A percentile compares a stretch with the other conserved stretches of the same genome.
phyloP scores from a whole-genome alignment of 768 basidiomycete genomes.

The Collybia sp. region DNA sequence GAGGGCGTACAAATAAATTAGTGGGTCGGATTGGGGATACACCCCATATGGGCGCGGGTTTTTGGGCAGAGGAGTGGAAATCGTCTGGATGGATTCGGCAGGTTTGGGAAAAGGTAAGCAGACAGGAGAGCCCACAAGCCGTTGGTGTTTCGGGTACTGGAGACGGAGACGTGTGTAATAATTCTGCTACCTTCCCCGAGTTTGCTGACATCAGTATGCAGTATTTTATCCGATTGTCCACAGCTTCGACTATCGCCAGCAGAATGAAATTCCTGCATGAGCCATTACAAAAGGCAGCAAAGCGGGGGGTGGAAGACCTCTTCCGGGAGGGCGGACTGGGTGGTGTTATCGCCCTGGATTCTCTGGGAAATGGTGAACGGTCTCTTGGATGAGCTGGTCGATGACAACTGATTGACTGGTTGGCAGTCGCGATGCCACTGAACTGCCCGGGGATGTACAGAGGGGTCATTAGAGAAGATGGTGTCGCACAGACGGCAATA shows the following conservation, averaged over 20 bases:
- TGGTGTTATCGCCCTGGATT: constrained; percentile 73
- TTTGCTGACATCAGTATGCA: constrained; percentile 18
- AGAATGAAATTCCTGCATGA: constrained; percentile 60
- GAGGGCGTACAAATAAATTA: constrained; percentile 80
- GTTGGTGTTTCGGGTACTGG: constrained; percentile 84
- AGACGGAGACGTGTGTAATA: constrained; percentile 66
- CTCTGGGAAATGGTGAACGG: constrained; percentile 57
- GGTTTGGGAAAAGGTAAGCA: constrained; percentile 35
- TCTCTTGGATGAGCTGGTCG: background rate
- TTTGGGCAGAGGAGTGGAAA: constrained; percentile 82
- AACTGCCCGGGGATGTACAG: constrained; percentile 84
- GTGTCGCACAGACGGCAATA: constrained; percentile 69
- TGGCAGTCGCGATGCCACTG: constrained; percentile 65
- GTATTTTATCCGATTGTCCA: constrained; percentile 75
- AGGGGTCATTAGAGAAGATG: constrained; percentile 67
- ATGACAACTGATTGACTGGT: background rate
- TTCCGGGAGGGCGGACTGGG: constrained; percentile 57
- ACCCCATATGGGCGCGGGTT: constrained; percentile 71
- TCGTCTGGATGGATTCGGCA: constrained; percentile 20
- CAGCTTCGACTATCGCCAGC: constrained; percentile 61
- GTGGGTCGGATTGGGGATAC: constrained; percentile 84
- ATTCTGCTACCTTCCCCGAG: constrained; percentile 1
- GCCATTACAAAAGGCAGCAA: constrained; percentile 50
- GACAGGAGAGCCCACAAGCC: constrained; percentile 31
- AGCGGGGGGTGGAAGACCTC: constrained; percentile 54